These are phyloP conservation scores for Phytophthora tubulina DNA, from an alignment of 352 stramenopile genomes.

Conservation along the genomic window DNA sequence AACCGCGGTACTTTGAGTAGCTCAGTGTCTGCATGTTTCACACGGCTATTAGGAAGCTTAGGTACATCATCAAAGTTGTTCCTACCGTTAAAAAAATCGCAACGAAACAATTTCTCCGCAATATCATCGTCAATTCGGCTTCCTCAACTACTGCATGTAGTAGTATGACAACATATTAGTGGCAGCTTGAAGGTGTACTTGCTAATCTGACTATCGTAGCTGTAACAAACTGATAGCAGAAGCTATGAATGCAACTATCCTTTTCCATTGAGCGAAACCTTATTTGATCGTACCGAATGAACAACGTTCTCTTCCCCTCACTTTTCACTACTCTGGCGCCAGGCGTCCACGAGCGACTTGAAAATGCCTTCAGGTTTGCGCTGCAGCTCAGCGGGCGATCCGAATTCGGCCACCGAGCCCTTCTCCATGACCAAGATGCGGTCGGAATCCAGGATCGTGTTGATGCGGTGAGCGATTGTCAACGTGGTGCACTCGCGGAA, in stretches of 20 bases:
- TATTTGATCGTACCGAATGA: conserved; percentile 6
- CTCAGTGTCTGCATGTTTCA: no score
- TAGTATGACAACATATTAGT: no score
- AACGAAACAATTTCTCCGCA: no score
- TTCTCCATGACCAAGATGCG: conserved; percentile 92
- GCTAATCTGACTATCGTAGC: no score
- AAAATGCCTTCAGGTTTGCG: conserved; percentile 28
- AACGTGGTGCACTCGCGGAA: conserved; percentile 93
- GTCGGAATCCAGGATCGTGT: conserved; percentile 95
- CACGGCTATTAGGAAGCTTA: no score
- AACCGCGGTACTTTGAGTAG: no score
- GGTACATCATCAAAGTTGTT: no score
- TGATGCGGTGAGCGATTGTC: conserved; percentile 95
- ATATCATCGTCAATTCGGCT: no score
- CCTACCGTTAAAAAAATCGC: no score
- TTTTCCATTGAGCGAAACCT: not conserved
- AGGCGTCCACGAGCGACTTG: conserved; percentile 54
- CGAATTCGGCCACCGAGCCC: conserved; percentile 39
- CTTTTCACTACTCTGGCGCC: conserved; percentile 58
- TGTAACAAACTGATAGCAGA: no score
- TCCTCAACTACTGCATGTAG: no score
- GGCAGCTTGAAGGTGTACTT: no score
- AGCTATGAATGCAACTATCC: conserved; percentile 1
- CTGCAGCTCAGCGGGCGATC: conserved; percentile 52
- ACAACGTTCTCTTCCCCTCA: conserved; percentile 3